phyloP scores from a whole-genome alignment of 106 monocot species.

The Chionographis japonica region DNA sequence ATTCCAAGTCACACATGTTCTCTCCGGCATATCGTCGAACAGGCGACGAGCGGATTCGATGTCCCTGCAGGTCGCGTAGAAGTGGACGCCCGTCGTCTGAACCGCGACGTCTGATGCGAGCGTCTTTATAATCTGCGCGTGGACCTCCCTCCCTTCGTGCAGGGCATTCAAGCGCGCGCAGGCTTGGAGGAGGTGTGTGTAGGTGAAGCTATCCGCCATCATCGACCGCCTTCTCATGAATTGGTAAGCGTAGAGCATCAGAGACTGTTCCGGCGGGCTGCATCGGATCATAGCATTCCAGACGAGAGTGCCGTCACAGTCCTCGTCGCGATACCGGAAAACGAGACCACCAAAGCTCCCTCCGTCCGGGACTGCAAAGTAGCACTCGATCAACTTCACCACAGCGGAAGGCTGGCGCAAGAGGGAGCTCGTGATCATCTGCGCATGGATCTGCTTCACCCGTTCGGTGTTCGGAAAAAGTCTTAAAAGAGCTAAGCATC shows the following conservation, averaged over 20 bases:
- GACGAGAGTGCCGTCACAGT: background rate
- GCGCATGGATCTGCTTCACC: slow-evolving; percentile 32
- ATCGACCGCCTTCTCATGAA: background rate
- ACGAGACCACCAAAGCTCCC: background rate
- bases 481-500: slow-evolving; percentile 10
- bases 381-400: slow-evolving; percentile 20
- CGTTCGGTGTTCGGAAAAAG: slow-evolving; percentile 10
- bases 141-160: slow-evolving; percentile 16
- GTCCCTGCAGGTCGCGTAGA: slow-evolving; percentile 27
- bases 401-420: background rate
- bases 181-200: slow-evolving; percentile 19
- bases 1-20: slow-evolving; percentile 20
- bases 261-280: slow-evolving; percentile 12
- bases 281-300: slow-evolving; percentile 20
- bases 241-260: slow-evolving; percentile 16
- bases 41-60: slow-evolving; percentile 12
- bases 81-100: slow-evolving; percentile 25
- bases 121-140: slow-evolving; percentile 17
- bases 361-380: background rate
- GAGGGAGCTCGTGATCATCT: slow-evolving; percentile 27
- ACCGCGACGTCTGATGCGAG: slow-evolving; percentile 9
- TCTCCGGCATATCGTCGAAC: slow-evolving; percentile 39
- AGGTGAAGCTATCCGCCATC: slow-evolving; percentile 4
- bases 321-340: slow-evolving; percentile 6
- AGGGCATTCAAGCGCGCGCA: slow-evolving; percentile 13